A percentile compares a stretch with the other conserved stretches of the same genome.
Conservation (phyloP, 352 stramenopile genomes). For the Globisporangium nagaii region DNA sequence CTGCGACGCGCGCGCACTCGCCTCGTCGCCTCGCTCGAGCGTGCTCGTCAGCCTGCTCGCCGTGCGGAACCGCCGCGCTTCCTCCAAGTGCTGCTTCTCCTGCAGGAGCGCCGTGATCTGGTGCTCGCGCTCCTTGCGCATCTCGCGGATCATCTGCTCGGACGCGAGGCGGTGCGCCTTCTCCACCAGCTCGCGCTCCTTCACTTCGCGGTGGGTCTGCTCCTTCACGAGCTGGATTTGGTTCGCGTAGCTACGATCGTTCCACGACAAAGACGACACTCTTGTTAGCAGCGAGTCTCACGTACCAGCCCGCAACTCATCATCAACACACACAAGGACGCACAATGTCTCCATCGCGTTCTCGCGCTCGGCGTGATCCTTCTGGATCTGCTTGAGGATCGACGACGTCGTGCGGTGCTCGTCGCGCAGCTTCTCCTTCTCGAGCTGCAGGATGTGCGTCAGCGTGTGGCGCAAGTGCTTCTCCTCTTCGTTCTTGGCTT, state of each 20-base stretch:
- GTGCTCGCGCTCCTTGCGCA: conserved; percentile 51
- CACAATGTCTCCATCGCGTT: conserved; percentile 61
- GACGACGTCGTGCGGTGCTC: conserved; percentile 45
- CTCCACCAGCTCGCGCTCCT: conserved; percentile 59
- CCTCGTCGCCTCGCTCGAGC: conserved; percentile 32
- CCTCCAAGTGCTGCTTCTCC: conserved; percentile 53
- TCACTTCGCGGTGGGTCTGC: conserved; percentile 45
- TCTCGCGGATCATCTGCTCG: conserved; percentile 62
- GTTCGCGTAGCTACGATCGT: conserved; percentile 38
- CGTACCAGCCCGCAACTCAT: no score
- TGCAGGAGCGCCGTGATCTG: conserved; percentile 45
- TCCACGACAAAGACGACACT: neutral
- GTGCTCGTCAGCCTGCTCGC: conserved; percentile 30
- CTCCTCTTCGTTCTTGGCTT: conserved; percentile 60
- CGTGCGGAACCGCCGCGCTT: conserved; percentile 53
- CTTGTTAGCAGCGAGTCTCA: no score
- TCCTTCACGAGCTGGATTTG: conserved; percentile 68
- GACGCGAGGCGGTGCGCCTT: conserved; percentile 62
- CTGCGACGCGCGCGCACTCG: conserved; percentile 8
- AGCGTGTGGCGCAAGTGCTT: conserved; percentile 64
- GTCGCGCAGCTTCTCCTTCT: conserved; percentile 64
- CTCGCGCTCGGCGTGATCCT: conserved; percentile 53
- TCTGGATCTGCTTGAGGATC: conserved; percentile 53
- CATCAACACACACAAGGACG: conserved; percentile 5
- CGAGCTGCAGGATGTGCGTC: conserved; percentile 50